Base-by-base conservation (phyloP, 352 stramenopile species). In the Globisporangium mamillatum region DNA sequence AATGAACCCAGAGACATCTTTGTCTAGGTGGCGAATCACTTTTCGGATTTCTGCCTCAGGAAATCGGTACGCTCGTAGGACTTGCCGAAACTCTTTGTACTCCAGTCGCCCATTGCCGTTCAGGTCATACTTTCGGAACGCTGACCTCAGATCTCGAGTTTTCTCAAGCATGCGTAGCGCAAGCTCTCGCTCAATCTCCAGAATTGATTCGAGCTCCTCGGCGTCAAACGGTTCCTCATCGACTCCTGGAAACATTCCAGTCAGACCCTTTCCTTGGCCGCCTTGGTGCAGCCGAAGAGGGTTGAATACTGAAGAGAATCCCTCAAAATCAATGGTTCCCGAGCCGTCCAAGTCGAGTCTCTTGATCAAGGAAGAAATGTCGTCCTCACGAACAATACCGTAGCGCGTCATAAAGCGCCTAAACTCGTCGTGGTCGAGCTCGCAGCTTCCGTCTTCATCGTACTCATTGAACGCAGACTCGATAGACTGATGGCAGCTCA, bases 21-120 rank as follows among this genome's bases (percentile, higher is more conserved):
- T 70, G 66, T 92, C 84, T 29, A 92, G 58, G 54, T 90, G 84
- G 16, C 84, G 81, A 71, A 92, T 90, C 36, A 92, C 81, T 65
- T 87, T 87, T 46, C 80, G 80, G 27, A 92, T 92, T 55, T 92
- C 84, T 27, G 76, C 69, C 55, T 92, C 84, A 0, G 77, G 73
- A 22, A 92, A 77, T 20, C 80, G 77, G 60, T 89, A 90, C 0
- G 70, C 67, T 63, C 87, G 87, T 25, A 92, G 72, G 16, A 92
- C 84, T 41, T 72, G 70, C 6, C 84, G 80, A 58, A 92, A 92
- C 52, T 92, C 84, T 32, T 80, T 86, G 60, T 92, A 92, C 68
- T 92, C 84, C 44, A 92, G 59, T 5, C 74, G 61, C 3, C 84
- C 84, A 44, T 90, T 90, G 16, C 84, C 81, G 34, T 92, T 92